These are phyloP conservation scores for Ramichloridium luteum DNA, from an alignment of 2,329 filamentous ascomycete species.

Conservation along the genomic window DNA sequence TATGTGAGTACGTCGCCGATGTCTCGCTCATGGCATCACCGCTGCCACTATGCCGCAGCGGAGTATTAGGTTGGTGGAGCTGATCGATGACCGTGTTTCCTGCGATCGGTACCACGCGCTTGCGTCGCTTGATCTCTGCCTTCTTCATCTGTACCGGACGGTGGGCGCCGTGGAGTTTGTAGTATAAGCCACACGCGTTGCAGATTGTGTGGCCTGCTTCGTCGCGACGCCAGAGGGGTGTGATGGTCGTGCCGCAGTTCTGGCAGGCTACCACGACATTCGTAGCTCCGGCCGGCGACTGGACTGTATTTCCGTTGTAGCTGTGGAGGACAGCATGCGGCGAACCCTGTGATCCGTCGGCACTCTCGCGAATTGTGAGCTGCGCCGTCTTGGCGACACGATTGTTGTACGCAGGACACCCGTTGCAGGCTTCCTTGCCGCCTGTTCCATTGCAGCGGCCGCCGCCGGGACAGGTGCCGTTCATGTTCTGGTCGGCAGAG, in stretches of 20 bases:
- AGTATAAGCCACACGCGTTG: conserved; percentile 94
- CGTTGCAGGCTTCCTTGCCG: conserved; percentile 85
- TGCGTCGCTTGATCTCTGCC: conserved; percentile 86
- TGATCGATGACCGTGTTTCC: conserved; percentile 25
- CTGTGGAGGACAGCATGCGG: conserved; percentile 11
- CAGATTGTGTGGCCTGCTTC: conserved; percentile 94
- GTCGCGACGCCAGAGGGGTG: conserved; percentile 87
- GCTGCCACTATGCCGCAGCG: not conserved
- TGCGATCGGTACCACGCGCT: conserved; percentile 78
- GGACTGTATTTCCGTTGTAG: conserved; percentile 11
- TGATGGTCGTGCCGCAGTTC: conserved; percentile 94
- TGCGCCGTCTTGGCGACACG: conserved; percentile 78
- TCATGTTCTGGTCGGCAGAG: conserved; percentile 58
- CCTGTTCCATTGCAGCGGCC: conserved; percentile 94
- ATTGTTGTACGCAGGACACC: conserved; percentile 96
- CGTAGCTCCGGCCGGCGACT: conserved; percentile 30
- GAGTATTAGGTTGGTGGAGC: conserved; percentile 12
- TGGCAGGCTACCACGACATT: conserved; percentile 78
- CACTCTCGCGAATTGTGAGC: conserved; percentile 42
- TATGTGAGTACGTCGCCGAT: conserved; percentile 4
- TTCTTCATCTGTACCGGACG: conserved; percentile 98
- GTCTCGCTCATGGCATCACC: conserved; percentile 14
- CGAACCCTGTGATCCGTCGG: conserved; percentile 3
- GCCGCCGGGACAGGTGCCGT: conserved; percentile 88
- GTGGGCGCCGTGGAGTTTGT: conserved; percentile 89